Base-by-base conservation (phyloP, 1,284 basidiomycete species). In the Malassezia obtusa region DNA sequence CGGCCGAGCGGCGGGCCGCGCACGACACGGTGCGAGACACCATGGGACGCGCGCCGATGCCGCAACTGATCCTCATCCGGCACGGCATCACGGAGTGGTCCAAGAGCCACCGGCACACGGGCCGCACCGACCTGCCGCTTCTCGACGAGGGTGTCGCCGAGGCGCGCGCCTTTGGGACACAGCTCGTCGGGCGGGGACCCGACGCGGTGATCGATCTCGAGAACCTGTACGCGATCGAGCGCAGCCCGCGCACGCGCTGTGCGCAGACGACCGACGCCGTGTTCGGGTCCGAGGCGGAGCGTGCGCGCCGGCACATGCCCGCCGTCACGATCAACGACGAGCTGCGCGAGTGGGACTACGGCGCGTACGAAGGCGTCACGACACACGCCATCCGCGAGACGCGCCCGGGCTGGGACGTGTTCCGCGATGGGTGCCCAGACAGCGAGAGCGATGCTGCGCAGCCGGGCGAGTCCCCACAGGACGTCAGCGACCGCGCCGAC, bases 1-100 rank as follows among this genome's bases (percentile, higher is more conserved):
- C n/a, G 21, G 17, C n/a, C 26, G 43, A 31, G n/a, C 14, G n/a
- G 7, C 43, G 43, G 43, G 21, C 28, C 21, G n/a, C 8, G n/a
- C 6, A 36, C 6, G 5, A 15, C n/a, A 8, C 33, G 5, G 14
- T 19, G 33, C 33, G 33, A 15, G 8, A 15, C 14, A 15, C 6
- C 33, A 15, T 15, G 33, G 14, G 33, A 7, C 14, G 8, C 33
- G 6, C 33, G 6, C 5, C 33, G 33, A 45, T 45, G 43, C 71
- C 71, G 9, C 57, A 67, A 30, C 62, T 73, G 33, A 63, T 72
- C 33, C 55, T 73, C 15, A 62, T 65, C 25, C 67, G 71, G 12
- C 71, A 73, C 51, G 71, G 69, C 50, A 65, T 63, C 56, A 73
- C 71, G 15, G 68, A 67, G 52, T 73, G 71, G 71, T 64, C 67